These are phyloP conservation scores for Colletotrichum eremochloae DNA, from an alignment of 2,329 filamentous ascomycete genomes.

Conservation along the genomic window DNA sequence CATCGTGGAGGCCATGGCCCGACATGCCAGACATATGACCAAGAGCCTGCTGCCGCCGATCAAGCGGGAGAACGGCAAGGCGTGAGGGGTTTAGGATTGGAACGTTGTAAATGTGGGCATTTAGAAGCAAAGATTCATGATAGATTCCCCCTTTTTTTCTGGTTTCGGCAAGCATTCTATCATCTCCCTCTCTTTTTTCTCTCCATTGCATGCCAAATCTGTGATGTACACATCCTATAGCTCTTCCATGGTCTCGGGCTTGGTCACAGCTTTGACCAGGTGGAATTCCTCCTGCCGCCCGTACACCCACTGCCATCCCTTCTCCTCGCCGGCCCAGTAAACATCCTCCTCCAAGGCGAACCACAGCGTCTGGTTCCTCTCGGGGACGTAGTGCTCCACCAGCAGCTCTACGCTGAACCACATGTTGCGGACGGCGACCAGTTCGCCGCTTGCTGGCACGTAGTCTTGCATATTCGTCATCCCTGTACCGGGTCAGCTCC, in stretches of 20 bases:
- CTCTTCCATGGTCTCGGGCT: constrained; percentile 22
- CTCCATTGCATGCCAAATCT: background rate
- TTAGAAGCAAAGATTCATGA: constrained; percentile 33
- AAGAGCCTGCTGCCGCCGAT: constrained; percentile 40
- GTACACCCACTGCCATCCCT: constrained; percentile 63
- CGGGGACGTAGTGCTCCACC: constrained; percentile 61
- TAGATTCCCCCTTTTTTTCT: constrained; percentile 28
- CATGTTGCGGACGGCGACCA: constrained; percentile 59
- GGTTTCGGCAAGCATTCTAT: constrained; percentile 5
- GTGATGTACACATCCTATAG: constrained; percentile 3
- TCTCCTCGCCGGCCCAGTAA: constrained; percentile 57
- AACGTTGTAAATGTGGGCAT: constrained; percentile 37
- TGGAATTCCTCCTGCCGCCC: constrained; percentile 62
- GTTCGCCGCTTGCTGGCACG: constrained; percentile 61
- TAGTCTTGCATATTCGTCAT: constrained; percentile 64
- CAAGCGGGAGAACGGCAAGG: constrained; percentile 35
- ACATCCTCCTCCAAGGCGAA: constrained; percentile 66
- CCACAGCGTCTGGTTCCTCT: constrained; percentile 58
- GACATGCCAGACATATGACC: constrained; percentile 70
- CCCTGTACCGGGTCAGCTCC: constrained; percentile 48
- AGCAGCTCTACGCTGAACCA: constrained; percentile 66
- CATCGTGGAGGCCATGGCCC: constrained; percentile 91
- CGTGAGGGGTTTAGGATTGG: background rate
- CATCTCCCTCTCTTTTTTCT: background rate
- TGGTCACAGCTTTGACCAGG: constrained; percentile 46